Base-by-base conservation (phyloP, 257 asterid species). In the Fraxinus anomala region DNA sequence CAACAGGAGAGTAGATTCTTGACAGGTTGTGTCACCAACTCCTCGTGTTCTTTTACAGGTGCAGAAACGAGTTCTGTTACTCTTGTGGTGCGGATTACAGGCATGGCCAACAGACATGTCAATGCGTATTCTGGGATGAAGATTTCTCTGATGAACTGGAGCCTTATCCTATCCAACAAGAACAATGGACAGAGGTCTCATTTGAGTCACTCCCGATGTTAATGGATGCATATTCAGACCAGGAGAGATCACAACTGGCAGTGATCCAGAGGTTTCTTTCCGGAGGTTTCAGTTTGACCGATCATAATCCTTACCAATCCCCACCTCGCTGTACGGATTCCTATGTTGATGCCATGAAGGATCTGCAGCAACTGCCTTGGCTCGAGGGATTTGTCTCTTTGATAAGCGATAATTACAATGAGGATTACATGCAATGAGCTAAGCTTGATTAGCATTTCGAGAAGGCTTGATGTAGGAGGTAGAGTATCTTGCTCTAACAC, bases 321-420 rank as follows among this genome's bases (percentile, higher is more conserved):
- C 96, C 96, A 36, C 91, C 94, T 1, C 89, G 76, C 37, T 86
- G 90, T 87, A 85, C 91, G 68, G 98, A 93, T 80, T 90, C 97
- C 7, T 96, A 92, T 37, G 91, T 90, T 0, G 98, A 96, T 69
- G 89, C 94, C 39, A 89, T 96, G 94, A 96, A 96, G 90, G 97
- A 96, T 82, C 93, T 96, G 66, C 93, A 88, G 66, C 98, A 93
- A 85, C 92, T 93, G 73, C 99, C 99, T 6, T 96, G 99, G 99
- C 99, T 96, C 10, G 99, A 96, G 74, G 86, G 98, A 47, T 93
- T 96, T 54, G 98, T 92, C 42, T 91, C 98, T 0, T 96, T 96
- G 72, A 96, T 96, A 42, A 93, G 92, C 30, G 98, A 93, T 80
- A 81, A 89, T 85, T 92, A 86, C 84, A 89, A 93, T 69, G 94